Evolutionary conservation across 1,284 basidiomycete genomes (phyloP).

Genomic region (Rhodotorula sp.): DNA sequence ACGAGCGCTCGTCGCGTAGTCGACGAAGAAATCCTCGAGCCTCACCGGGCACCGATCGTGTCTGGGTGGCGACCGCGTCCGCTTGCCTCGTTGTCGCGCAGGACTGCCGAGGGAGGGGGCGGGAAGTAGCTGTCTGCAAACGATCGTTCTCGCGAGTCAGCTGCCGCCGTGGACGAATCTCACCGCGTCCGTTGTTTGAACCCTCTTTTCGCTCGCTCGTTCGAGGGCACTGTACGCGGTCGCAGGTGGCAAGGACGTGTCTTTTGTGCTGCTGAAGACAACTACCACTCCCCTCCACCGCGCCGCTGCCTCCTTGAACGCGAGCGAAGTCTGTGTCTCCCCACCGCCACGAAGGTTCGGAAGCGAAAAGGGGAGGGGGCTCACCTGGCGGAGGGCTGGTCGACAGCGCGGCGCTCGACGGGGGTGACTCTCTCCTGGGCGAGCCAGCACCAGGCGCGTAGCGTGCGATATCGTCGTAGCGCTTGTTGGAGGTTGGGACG

Average conservation of each 20-base stretch:
- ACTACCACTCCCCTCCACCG: too few species aligned
- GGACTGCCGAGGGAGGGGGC: conserved; percentile 21
- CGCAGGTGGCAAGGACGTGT: too few species aligned
- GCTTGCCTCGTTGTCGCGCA: conserved; percentile 25
- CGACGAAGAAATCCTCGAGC: too few species aligned
- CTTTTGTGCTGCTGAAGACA: too few species aligned
- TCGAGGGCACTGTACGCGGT: too few species aligned
- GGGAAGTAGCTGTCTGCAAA: conserved; percentile 38
- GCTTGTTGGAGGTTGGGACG: not conserved
- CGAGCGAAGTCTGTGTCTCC: too few species aligned
- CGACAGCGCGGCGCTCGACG: not conserved
- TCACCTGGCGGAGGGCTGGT: conserved; percentile 16
- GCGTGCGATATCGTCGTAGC: conserved; percentile 1
- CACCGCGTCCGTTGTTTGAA: too few species aligned
- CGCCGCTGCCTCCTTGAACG: too few species aligned
- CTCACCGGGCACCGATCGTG: conserved; percentile 33
- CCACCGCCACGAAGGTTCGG: not conserved
- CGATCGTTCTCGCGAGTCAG: too few species aligned
- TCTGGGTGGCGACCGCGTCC: conserved; percentile 31
- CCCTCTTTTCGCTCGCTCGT: too few species aligned
- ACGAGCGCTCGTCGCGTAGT: not conserved
- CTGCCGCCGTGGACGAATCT: too few species aligned
- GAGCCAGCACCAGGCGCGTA: conserved; percentile 1
- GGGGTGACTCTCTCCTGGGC: not conserved
- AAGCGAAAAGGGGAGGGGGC: not conserved